These are phyloP conservation scores for Ceratocystis albifundus DNA, from an alignment of 2,329 filamentous ascomycete genomes.

Conservation along the genomic window DNA sequence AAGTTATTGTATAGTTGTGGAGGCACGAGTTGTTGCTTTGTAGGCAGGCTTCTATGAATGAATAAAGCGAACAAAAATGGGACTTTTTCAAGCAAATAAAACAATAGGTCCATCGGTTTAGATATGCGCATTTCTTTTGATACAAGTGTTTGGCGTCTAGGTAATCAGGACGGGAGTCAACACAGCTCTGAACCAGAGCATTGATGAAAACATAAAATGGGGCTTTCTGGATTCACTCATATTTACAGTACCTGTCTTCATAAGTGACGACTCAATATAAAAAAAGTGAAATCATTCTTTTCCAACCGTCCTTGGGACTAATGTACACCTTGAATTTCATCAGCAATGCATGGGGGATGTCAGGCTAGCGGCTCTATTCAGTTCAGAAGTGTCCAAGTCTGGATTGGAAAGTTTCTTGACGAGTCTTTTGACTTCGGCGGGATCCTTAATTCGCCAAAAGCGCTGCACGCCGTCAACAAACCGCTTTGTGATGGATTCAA, in stretches of 20 bases:
- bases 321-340: neutral
- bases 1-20: constrained; percentile 19
- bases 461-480: constrained; percentile 57
- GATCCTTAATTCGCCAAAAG: constrained; percentile 67
- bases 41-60: constrained; percentile 22
- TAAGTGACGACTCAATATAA: constrained; percentile 14
- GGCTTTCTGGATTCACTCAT: constrained; percentile 17
- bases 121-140: constrained; percentile 25
- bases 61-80: constrained; percentile 24
- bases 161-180: constrained; percentile 20
- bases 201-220: neutral
- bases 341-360: constrained; percentile 29
- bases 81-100: constrained; percentile 23
- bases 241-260: constrained; percentile 15
- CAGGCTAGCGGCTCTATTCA: constrained; percentile 28
- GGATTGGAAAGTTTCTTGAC: constrained; percentile 31
- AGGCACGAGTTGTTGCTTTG: constrained; percentile 18
- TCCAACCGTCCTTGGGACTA: too few species aligned
- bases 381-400: constrained; percentile 21
- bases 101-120: constrained; percentile 16
- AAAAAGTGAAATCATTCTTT: constrained; percentile 16
- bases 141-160: constrained; percentile 21
- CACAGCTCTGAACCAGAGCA: neutral
- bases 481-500: constrained; percentile 49
- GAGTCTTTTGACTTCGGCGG: constrained; percentile 53